A percentile compares a stretch with the other conserved stretches of the same genome.
Conservation (phyloP, 2,329 filamentous ascomycete genomes). For the Fusarium tuaranense region DNA sequence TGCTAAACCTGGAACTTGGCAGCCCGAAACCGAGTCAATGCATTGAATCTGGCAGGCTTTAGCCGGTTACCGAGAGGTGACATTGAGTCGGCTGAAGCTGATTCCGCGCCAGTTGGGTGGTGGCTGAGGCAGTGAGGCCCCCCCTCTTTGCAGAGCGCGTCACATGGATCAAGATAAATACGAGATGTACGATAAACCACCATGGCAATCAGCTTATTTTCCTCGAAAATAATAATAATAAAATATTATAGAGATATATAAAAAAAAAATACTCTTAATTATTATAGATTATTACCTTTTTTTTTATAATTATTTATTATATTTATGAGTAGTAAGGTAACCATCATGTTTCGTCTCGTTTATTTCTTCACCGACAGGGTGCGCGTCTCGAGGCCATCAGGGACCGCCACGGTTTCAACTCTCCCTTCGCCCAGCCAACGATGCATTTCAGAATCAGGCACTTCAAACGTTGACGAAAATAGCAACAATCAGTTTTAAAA, state of each 20-base stretch:
- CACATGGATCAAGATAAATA: too few species aligned
- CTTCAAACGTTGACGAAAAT: background rate
- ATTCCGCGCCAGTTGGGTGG: constrained; percentile 13
- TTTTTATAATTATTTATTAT: too few species aligned
- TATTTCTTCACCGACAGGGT: too few species aligned
- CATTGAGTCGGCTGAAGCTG: constrained; percentile 24
- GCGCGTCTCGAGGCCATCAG: background rate
- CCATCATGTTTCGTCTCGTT: too few species aligned
- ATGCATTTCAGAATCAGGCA: background rate
- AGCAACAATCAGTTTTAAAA: background rate
- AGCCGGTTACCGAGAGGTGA: background rate
- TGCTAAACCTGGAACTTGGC: background rate
- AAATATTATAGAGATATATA: too few species aligned
- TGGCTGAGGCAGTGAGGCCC: background rate
- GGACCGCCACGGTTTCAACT: constrained; percentile 21
- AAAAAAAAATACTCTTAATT: too few species aligned
- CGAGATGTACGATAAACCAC: too few species aligned
- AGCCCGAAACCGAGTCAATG: background rate
- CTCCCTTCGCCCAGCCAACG: background rate
- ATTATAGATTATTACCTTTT: too few species aligned
- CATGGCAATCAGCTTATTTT: too few species aligned
- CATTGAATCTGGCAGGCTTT: constrained; percentile 4
- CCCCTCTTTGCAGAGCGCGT: background rate
- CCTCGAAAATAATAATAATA: too few species aligned
- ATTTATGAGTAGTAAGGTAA: too few species aligned